Evolutionary conservation across 345 rosid species (phyloP).

Genomic region (Xanthoceras sorbifolium): DNA sequence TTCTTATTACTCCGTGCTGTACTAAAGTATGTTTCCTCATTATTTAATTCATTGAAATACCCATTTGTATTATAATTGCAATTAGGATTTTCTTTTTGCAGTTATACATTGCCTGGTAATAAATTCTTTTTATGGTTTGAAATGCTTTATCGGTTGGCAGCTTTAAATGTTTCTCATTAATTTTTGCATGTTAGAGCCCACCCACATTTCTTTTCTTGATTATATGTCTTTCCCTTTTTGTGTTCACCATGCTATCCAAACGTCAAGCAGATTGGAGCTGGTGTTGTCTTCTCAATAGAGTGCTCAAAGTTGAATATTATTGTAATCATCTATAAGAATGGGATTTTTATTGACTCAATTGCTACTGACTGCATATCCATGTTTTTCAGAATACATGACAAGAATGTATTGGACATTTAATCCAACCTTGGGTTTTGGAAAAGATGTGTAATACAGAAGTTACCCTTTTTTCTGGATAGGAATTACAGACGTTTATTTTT

Average conservation of each 20-base stretch:
- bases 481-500: not conserved
- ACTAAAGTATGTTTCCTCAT: constrained; percentile 58
- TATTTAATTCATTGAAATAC: constrained; percentile 12
- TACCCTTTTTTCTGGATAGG: not conserved
- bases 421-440: not conserved
- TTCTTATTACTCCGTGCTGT: constrained; percentile 72
- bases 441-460: not conserved
- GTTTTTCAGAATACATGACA: not conserved
- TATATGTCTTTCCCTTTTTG: not conserved
- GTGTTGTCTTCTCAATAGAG: not conserved
- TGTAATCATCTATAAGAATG: not conserved
- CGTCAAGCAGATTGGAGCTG: not conserved
- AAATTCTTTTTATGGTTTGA: not conserved
- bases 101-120: not conserved
- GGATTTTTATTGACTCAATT: not conserved
- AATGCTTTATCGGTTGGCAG: not conserved
- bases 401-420: not conserved
- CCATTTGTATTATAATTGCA: not conserved
- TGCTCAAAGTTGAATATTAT: not conserved
- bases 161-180: not conserved
- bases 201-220: not conserved
- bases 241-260: not conserved
- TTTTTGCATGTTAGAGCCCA: not conserved
- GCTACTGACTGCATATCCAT: not conserved
- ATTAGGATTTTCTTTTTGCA: not conserved